Evolutionary conservation across 768 basidiomycete genomes (phyloP).

Genomic region (Mycena pura): DNA sequence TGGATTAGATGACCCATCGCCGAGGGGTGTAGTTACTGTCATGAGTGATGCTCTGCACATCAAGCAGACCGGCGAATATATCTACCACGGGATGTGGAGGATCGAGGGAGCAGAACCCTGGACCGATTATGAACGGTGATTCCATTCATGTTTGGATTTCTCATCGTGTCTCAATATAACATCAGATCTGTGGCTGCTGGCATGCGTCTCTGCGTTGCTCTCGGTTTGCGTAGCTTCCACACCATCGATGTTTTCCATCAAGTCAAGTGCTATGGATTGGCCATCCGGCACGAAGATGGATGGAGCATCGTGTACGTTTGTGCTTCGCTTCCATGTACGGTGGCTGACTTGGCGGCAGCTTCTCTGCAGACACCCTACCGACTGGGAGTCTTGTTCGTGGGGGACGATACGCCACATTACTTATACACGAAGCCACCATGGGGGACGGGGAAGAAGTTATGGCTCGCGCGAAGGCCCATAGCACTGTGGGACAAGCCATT

Average conservation of each 20-base stretch:
- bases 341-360: constrained; percentile 53
- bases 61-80: constrained; percentile 44
- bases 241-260: constrained; percentile 81
- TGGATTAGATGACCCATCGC: constrained; percentile 57
- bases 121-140: constrained; percentile 49
- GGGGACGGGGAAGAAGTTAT: constrained; percentile 81
- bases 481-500: constrained; percentile 90
- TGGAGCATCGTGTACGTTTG: constrained; percentile 78
- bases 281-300: constrained; percentile 70
- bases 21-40: constrained; percentile 61
- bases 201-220: constrained; percentile 50
- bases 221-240: constrained; percentile 65
- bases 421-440: constrained; percentile 96
- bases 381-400: constrained; percentile 68
- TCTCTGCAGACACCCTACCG: constrained; percentile 91
- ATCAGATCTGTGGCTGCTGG: constrained; percentile 53
- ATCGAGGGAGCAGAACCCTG: constrained; percentile 53
- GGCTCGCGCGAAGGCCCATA: constrained; percentile 82
- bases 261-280: constrained; percentile 73
- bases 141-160: no score
- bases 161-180: no score
- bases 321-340: constrained; percentile 46
- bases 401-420: constrained; percentile 72
- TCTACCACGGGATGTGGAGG: constrained; percentile 47
- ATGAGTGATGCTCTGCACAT: constrained; percentile 63